Conservation (phyloP, 2,329 filamentous ascomycete genomes). For the Talaromyces sp. region DNA sequence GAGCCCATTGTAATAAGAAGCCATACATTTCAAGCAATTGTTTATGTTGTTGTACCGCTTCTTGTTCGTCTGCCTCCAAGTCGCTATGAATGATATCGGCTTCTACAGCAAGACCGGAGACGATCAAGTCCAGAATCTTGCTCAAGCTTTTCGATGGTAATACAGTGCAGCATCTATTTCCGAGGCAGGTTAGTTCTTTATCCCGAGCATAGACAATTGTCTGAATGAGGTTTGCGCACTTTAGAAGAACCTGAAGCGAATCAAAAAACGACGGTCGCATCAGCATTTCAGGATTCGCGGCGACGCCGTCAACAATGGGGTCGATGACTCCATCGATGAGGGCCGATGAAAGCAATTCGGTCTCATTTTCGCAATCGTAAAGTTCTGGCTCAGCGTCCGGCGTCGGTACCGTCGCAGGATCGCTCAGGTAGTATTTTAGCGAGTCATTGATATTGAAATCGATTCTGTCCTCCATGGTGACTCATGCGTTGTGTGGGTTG, state of each 20-base stretch:
- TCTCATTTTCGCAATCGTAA: slow-evolving; percentile 88
- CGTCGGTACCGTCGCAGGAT: slow-evolving; percentile 78
- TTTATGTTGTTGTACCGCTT: slow-evolving; percentile 82
- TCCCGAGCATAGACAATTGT: slow-evolving; percentile 29
- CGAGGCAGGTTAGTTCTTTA: slow-evolving; percentile 63
- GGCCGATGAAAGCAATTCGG: slow-evolving; percentile 73
- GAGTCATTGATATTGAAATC: slow-evolving; percentile 95
- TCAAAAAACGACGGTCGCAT: slow-evolving; percentile 78
- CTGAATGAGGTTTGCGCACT: slow-evolving; percentile 67
- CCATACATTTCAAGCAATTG: slow-evolving; percentile 89
- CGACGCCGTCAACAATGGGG: slow-evolving; percentile 86
- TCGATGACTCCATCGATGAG: slow-evolving; percentile 85
- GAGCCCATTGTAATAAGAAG: slow-evolving; percentile 91
- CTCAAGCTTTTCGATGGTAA: slow-evolving; percentile 80
- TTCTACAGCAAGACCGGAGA: slow-evolving; percentile 80
- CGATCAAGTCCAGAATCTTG: slow-evolving; percentile 88
- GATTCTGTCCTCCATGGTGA: slow-evolving; percentile 65
- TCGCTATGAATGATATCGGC: slow-evolving; percentile 83
- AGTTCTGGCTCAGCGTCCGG: slow-evolving; percentile 81
- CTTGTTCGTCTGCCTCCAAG: slow-evolving; percentile 88
- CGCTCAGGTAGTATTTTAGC: slow-evolving; percentile 94
- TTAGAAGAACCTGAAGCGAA: slow-evolving; percentile 91
- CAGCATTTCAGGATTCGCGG: slow-evolving; percentile 87
- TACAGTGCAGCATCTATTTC: slow-evolving; percentile 71
- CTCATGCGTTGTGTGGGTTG: slow-evolving; percentile 22